Percentiles rank a stretch among this genome's conserved stretches.
These are phyloP conservation scores for Erodium moschatum DNA, from an alignment of 441 rosid genomes.

Conservation along the genomic window DNA sequence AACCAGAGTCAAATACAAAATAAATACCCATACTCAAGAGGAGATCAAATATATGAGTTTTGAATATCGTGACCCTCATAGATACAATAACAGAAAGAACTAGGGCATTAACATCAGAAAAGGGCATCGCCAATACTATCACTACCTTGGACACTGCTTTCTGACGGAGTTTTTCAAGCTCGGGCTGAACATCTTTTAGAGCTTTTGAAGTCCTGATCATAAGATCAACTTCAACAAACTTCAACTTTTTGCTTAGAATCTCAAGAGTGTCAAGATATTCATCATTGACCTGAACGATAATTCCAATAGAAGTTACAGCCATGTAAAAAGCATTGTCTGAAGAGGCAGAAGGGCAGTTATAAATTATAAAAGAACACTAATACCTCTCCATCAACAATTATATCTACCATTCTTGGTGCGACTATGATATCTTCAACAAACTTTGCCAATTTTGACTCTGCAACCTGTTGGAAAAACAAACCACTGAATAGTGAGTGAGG, in stretches of 20 bases:
- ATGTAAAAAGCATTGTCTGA: slow-evolving; percentile 8
- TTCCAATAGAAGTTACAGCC: slow-evolving; percentile 22
- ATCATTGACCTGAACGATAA: slow-evolving; percentile 69
- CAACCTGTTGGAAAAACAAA: slow-evolving; percentile 48
- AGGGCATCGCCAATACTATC: neutral
- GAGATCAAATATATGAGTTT: too few relatives aligned
- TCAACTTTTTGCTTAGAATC: slow-evolving; percentile 86
- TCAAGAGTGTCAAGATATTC: slow-evolving; percentile 87
- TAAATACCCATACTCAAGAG: too few relatives aligned
- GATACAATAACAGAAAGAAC: slow-evolving; percentile 9
- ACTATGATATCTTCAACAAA: slow-evolving; percentile 97
- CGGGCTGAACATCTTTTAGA: slow-evolving; percentile 92
- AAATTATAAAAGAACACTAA: neutral
- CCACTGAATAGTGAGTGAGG: slow-evolving; percentile 3
- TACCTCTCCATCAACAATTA: slow-evolving; percentile 99
- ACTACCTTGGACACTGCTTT: slow-evolving; percentile 91
- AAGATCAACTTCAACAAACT: slow-evolving; percentile 70
- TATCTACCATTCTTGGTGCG: slow-evolving; percentile 95
- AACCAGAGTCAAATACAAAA: too few relatives aligned
- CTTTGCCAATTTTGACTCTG: slow-evolving; percentile 88
- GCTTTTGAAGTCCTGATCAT: slow-evolving; percentile 80
- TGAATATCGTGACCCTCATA: neutral
- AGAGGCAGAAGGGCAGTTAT: neutral
- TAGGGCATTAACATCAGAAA: slow-evolving; percentile 12
- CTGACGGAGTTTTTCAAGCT: slow-evolving; percentile 93